Evolutionary conservation across 345 rosid genomes (phyloP), one percentile per base, ranked within the genome.

Genomic region (Hevea brasiliensis): DNA sequence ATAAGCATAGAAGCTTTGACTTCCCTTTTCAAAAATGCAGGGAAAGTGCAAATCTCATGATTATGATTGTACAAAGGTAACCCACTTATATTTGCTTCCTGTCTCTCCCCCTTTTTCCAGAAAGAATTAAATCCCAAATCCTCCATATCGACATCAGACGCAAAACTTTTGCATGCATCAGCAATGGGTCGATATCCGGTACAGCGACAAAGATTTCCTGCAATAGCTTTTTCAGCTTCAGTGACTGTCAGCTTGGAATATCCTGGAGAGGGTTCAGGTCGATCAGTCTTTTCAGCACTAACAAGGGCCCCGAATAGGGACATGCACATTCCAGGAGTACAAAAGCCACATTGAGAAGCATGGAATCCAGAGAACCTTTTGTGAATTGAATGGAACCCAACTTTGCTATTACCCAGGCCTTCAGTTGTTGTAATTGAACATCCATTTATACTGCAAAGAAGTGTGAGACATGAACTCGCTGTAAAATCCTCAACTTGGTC

Each of bases 271-370:
- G 91, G 86, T 7, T 81, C 79, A 8, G 83, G 86, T 50, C 86
- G 74, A 32, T 71, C 37, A 8, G 86, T 68, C 74, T 88, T 85
- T 42, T 88, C 79, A 61, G 95, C 91, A 50, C 89, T 88, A 27
- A 89, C 76, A 15, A 92, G 93, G 56, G 98, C 93, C 3, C 91
- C 83, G 41, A 77, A 90, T 14, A 94, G 83, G 5, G 98, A 92
- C 61, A 94, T 76, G 44, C 98, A 94, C 89, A 94, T 89, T 71
- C 98, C 98, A 0, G 98, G 97, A 29, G 96, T 94, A 71, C 98
- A 94, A 74, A 87, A 94, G 41, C 98, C 98, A 57, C 98, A 92
- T 59, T 94, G 98, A 72, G 98, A 89, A 69, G 99, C 92, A 62
- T 94, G 96, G 68, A 94, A 94, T 6, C 95, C 96, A 0, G 87